Conservation (phyloP, 192 early-diverging fungal species). For the Backusella sp. region DNA sequence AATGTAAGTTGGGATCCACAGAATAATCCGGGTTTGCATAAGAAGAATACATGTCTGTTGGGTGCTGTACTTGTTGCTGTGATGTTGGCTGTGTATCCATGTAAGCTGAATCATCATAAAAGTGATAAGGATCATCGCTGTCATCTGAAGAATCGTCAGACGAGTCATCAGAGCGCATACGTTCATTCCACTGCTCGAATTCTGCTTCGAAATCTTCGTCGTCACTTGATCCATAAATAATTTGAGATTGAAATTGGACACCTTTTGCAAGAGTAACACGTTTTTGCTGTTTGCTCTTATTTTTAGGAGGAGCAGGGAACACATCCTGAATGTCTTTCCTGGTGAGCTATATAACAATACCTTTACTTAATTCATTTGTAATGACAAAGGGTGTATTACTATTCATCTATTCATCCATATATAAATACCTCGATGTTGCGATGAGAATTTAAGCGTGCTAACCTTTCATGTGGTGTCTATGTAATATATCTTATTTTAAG, state of each 20-base stretch:
- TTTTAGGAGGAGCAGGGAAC: constrained; percentile 25
- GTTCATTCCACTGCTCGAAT: constrained; percentile 48
- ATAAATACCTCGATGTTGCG: constrained; percentile 59
- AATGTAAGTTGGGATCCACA: neutral
- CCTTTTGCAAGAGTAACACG: constrained; percentile 33
- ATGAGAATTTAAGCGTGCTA: constrained; percentile 76
- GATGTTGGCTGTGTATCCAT: neutral
- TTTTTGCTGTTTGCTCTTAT: constrained; percentile 16
- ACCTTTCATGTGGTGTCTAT: constrained; percentile 75
- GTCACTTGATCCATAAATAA: constrained; percentile 30
- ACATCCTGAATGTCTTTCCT: constrained; percentile 29
- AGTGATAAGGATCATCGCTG: constrained; percentile 33
- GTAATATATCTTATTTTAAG: neutral
- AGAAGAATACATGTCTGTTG: constrained; percentile 2
- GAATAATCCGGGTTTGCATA: neutral
- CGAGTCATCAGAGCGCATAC: constrained; percentile 26
- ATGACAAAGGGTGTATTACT: neutral
- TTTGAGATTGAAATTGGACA: constrained; percentile 38
- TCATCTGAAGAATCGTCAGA: constrained; percentile 43
- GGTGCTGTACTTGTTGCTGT: neutral
- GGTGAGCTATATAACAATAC: constrained; percentile 17
- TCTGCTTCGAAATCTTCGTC: constrained; percentile 48
- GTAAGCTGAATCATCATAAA: constrained; percentile 12
- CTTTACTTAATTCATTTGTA: neutral
- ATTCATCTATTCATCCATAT: neutral